Evolutionary conservation across 2,329 filamentous ascomycete genomes (phyloP), one percentile per base, ranked within the genome.

Genomic region (Nemania sp.): DNA sequence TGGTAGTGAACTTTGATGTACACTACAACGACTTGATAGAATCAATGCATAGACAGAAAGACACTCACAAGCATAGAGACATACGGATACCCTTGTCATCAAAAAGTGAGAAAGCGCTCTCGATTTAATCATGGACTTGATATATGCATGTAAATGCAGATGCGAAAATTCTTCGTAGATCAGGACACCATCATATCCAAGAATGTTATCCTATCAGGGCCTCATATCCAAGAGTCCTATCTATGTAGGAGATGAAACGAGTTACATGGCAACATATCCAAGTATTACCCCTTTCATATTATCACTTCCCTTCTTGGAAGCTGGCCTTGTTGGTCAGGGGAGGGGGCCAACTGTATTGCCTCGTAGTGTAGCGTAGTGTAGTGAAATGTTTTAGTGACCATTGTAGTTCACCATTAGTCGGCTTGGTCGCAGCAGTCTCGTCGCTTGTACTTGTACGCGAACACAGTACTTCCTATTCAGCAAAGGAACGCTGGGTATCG

Each of bases 381-480:
- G 7, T 29, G 25, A 4, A 29, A 29, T 29, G 25, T 3, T 29
- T 29, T 29, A 29, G 25, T 29, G 25, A 29, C 7, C 25, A 29
- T 3, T 29, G 7, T 29, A 29, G 4, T 29, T 29, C 25, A 29
- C 7, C 25, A 29, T 7, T 29, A 7, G 25, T 7, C 7, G 25
- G 25, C 7, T 4, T 29, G 7, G 25, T 29, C n/a, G 25, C 42
- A 32, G 35, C 21, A 7, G 25, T 39, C 47, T 35, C 47, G 52
- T 47, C 47, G 40, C 48, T 46, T 55, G 52, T 62, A 46, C 48
- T 46, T 55, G 52, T 62, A 56, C 56, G 20, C 12, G 17, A 29
- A 29, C 25, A 7, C 25, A 29, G 25, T 29, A 29, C 21, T 56
- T 37, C 37, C 48, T 39, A 32, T 62, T 45, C 37, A 4, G 54